phyloP scores from a whole-genome alignment of 1,139 yeast genomes.

The Maudiozyma humilis region DNA sequence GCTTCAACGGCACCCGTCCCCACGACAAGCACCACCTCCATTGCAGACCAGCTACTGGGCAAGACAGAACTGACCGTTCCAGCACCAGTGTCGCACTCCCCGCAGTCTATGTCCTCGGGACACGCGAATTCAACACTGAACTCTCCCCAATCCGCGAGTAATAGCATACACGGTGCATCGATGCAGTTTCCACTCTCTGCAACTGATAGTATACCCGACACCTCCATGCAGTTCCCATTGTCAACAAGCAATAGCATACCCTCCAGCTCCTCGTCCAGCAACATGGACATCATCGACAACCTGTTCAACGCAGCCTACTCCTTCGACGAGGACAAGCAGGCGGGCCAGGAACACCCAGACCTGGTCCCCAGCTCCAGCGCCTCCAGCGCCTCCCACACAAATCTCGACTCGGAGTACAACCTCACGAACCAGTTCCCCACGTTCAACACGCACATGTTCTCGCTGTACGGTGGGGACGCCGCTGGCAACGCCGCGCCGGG shows the following conservation, averaged over 20 bases:
- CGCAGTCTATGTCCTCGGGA: background rate
- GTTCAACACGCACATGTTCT: background rate
- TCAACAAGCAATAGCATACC: too few species aligned
- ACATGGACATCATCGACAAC: constrained; percentile 3
- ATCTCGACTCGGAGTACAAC: constrained; percentile 3
- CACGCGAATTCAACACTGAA: background rate
- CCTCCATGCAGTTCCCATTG: too few species aligned
- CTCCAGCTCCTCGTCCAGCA: background rate
- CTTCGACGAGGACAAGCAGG: background rate
- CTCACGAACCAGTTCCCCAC: constrained; percentile 1
- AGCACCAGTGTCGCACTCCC: background rate
- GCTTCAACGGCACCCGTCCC: background rate
- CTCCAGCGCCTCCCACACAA: background rate
- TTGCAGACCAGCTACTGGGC: background rate
- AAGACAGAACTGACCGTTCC: background rate
- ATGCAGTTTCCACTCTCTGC: too few species aligned
- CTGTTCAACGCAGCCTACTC: constrained; percentile 4
- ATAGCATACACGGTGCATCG: too few species aligned
- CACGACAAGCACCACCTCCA: background rate
- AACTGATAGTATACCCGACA: too few species aligned
- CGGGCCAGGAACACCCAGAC: background rate
- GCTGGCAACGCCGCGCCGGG: too few species aligned
- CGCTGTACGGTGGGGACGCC: constrained; percentile 1
- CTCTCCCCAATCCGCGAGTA: too few species aligned
- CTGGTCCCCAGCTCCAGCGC: background rate